Evolutionary conservation across 495 filamentous ascomycete genomes (phyloP).

Genomic region (Parathielavia appendiculata): DNA sequence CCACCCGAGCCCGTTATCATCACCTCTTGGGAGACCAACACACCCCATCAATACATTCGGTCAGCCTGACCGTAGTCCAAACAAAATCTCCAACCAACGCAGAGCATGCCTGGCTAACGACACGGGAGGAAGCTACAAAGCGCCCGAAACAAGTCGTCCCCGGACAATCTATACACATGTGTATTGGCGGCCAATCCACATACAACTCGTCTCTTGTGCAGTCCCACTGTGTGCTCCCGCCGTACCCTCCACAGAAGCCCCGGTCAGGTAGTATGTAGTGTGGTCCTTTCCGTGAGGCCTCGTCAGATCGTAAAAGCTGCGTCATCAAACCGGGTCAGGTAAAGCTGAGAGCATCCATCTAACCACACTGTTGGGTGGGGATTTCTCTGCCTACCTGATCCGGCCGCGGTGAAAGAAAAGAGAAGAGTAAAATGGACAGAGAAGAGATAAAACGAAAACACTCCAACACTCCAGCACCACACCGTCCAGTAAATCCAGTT

Average conservation of each 20-base stretch:
- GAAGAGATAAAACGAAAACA: neutral
- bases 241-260: no score
- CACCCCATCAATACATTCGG: neutral
- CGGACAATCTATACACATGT: neutral
- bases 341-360: no score
- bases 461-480: neutral
- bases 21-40: neutral
- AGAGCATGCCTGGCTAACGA: no score
- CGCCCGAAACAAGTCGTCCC: neutral
- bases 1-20: neutral
- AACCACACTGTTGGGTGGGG: neutral
- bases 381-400: neutral
- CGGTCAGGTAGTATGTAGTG: neutral
- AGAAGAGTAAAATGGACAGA: neutral
- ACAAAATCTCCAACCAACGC: neutral
- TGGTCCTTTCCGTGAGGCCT: neutral
- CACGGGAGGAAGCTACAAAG: no score
- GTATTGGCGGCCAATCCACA: no score
- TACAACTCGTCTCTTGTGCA: no score
- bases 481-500: constrained; percentile 3
- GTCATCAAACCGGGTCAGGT: constrained; percentile 1
- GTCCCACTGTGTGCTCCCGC: no score
- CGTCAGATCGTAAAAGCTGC: neutral
- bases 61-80: neutral
- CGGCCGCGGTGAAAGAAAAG: neutral